A percentile compares a stretch with the other conserved stretches of the same genome.
phyloP scores from a whole-genome alignment of 2,329 filamentous ascomycete genomes.

The Laburnicola sp. region DNA sequence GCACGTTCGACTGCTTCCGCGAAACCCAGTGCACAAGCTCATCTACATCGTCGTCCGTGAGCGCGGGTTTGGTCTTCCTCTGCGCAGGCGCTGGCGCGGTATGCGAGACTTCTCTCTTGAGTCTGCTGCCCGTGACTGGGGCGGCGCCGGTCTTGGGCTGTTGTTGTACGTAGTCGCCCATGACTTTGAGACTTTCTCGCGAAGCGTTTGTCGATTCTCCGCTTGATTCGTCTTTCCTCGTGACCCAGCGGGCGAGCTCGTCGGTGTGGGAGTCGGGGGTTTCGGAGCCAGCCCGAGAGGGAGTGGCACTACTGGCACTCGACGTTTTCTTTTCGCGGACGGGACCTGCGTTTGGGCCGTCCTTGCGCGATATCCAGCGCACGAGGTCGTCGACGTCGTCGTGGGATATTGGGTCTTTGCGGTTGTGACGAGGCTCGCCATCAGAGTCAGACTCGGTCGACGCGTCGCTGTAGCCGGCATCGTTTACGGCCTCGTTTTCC shows the following conservation, averaged over 20 bases:
- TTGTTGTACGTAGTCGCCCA: background rate
- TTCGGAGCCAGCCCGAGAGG: background rate
- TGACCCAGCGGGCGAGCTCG: constrained; percentile 11
- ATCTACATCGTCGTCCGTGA: constrained; percentile 21
- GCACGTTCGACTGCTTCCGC: constrained; percentile 5
- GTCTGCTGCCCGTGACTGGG: background rate
- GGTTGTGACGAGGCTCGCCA: background rate
- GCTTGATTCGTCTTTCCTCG: constrained; percentile 14
- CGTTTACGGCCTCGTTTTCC: constrained; percentile 3
- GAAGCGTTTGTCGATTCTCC: constrained; percentile 13
- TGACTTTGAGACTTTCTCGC: background rate
- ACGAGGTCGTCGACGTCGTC: constrained; percentile 34
- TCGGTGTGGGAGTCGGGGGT: constrained; percentile 5
- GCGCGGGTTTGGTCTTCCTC: constrained; percentile 8
- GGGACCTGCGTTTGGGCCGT: constrained; percentile 14
- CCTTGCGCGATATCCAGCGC: constrained; percentile 28
- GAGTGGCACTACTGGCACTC: background rate
- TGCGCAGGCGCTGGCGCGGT: background rate
- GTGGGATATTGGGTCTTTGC: constrained; percentile 14
- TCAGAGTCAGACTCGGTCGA: constrained; percentile 38
- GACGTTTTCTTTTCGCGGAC: constrained; percentile 1
- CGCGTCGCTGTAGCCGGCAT: constrained; percentile 28
- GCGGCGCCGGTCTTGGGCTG: background rate
- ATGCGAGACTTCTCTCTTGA: constrained; percentile 7
- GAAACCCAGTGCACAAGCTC: constrained; percentile 21